phyloP scores from a whole-genome alignment of 208 protist genomes.

The Trypanosoma caninum region DNA sequence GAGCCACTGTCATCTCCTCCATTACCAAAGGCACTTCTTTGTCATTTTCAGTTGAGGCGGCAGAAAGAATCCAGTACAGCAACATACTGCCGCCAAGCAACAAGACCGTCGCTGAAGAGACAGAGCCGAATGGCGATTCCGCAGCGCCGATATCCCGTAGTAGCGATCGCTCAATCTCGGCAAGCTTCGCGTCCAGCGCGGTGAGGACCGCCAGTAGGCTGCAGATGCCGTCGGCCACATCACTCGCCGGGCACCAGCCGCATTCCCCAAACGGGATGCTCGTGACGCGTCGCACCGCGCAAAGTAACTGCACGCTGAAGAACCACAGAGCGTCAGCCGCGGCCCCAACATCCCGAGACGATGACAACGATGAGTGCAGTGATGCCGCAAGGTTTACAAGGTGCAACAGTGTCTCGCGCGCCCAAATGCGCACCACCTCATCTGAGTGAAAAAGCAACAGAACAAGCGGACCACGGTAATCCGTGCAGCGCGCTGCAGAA shows the following conservation, averaged over 20 bases:
- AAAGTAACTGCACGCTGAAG: conserved; percentile 47
- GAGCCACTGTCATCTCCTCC: conserved; percentile 20
- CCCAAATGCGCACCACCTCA: conserved; percentile 33
- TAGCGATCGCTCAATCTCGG: neutral
- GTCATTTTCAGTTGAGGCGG: neutral
- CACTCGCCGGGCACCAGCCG: neutral
- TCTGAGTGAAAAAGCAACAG: conserved; percentile 46
- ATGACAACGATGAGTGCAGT: neutral
- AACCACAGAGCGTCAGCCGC: conserved; percentile 26
- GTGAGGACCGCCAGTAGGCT: conserved; percentile 51
- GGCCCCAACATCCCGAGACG: neutral
- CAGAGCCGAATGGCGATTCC: conserved; percentile 1
- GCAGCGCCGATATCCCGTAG: neutral
- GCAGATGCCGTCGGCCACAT: conserved; percentile 39
- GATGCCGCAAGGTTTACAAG: conserved; percentile 5
- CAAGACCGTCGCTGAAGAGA: conserved; percentile 24
- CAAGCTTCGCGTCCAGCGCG: conserved; percentile 32
- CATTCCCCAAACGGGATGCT: neutral
- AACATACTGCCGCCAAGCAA: conserved; percentile 63
- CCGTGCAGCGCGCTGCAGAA: conserved; percentile 2
- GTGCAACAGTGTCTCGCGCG: conserved; percentile 25
- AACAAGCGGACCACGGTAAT: conserved; percentile 24
- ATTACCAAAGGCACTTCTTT: conserved; percentile 3
- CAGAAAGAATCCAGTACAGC: conserved; percentile 44
- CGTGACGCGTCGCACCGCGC: conserved; percentile 48